Conservation (phyloP, 2,329 filamentous ascomycete genomes). For the Pseudogymnoascus sp. region DNA sequence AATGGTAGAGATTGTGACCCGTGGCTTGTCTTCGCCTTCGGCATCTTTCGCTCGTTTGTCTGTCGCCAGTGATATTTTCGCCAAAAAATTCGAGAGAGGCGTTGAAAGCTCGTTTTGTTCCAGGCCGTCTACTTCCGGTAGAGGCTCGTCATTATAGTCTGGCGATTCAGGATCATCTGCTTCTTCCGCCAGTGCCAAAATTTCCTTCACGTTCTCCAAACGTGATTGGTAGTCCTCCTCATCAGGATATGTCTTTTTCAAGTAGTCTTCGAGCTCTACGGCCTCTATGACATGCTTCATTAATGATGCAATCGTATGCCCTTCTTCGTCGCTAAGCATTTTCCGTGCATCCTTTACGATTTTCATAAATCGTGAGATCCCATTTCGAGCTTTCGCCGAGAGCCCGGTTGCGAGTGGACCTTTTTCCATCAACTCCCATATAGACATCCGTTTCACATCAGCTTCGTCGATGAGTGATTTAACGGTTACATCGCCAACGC, state of each 20-base stretch:
- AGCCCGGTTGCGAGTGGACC: slow-evolving; percentile 45
- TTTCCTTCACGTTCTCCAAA: slow-evolving; percentile 84
- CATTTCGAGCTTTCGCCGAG: slow-evolving; percentile 45
- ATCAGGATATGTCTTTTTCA: slow-evolving; percentile 63
- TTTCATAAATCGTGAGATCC: slow-evolving; percentile 50
- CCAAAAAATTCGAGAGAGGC: slow-evolving; percentile 68
- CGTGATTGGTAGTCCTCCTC: slow-evolving; percentile 67
- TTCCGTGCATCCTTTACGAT: slow-evolving; percentile 49
- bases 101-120: slow-evolving; percentile 59
- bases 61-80: slow-evolving; percentile 79
- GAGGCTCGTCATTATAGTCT: slow-evolving; percentile 42
- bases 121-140: slow-evolving; percentile 63
- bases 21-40: slow-evolving; percentile 46
- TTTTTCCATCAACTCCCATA: slow-evolving; percentile 67
- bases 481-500: slow-evolving; percentile 72
- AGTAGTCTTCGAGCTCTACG: slow-evolving; percentile 64
- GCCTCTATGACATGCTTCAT: slow-evolving; percentile 53
- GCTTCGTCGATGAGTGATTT: slow-evolving; percentile 70
- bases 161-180: slow-evolving; percentile 26
- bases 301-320: slow-evolving; percentile 26
- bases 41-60: slow-evolving; percentile 61
- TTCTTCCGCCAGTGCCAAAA: slow-evolving; percentile 72
- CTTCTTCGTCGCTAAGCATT: slow-evolving; percentile 36
- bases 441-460: slow-evolving; percentile 55
- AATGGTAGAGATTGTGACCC: slow-evolving; percentile 90